Base-by-base conservation (phyloP, 495 filamentous ascomycete species). In the Penicillium bialowiezense region DNA sequence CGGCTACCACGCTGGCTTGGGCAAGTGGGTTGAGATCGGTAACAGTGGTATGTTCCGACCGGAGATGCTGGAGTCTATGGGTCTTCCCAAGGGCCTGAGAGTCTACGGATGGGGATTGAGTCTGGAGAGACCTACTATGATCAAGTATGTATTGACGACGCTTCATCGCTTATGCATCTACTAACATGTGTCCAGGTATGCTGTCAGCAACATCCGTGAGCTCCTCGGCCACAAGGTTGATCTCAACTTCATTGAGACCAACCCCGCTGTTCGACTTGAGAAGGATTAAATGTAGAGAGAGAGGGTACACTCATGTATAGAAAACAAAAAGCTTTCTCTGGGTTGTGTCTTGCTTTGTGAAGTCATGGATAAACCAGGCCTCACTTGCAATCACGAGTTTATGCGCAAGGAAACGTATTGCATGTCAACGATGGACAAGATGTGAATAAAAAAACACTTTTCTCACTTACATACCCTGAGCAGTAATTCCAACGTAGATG, bases 1-100 rank as follows among this genome's bases (percentile, higher is more conserved):
- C 72, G 88, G 87, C 13, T 95, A 86, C 70, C 91, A 97, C 71
- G 82, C 86, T 49, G 93, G 93, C 7, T 77, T 98, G 33, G 81
- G 81, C 49, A 95, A 95, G 73, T 88, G 90, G 77, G 87, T 96
- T 15, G 91, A 98, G 71, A 98, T 98, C 68, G 93, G 93, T 26
- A 98, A 98, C 70, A 90, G 86, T 58, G 92, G 93, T 50, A 97
- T 96, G 90, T 98, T 98, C 83, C 76, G 93, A 48, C 90, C 93
- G 18, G 93, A 97, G 72, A 96, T 97, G 90, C 66, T 98, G 60
- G 83, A 91, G 69, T 77, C 86, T 3, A 91, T 95, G 87, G 91
- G 91, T 34, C 67, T 96, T 54, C 91, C 91, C 15, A 88, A 84
- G 74, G 82, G 91, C 64, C 81, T 96, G 83, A 66, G 83, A 49